phyloP scores from a whole-genome alignment of 1,284 basidiomycete genomes.

The Puccinia polysora region DNA sequence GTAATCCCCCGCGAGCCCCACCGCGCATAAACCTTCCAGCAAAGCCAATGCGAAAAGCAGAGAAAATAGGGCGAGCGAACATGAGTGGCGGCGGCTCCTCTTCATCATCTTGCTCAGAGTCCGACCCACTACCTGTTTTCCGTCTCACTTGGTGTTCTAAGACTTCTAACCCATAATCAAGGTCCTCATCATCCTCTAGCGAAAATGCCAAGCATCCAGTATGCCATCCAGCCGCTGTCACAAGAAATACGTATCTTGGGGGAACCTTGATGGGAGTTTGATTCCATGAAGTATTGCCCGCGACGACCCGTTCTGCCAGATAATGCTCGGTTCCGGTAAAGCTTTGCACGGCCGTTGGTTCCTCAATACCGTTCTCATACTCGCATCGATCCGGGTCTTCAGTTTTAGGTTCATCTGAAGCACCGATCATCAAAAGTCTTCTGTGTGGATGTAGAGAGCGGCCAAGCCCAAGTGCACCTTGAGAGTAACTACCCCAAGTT shows the following conservation, averaged over 20 bases:
- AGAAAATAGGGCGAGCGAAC: neutral
- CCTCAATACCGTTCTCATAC: neutral
- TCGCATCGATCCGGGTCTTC: neutral
- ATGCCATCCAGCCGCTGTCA: constrained; percentile 37
- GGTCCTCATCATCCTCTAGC: constrained; percentile 31
- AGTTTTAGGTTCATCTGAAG: neutral
- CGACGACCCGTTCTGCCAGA: constrained; percentile 3
- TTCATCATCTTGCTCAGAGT: constrained; percentile 7
- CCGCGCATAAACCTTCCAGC: constrained; percentile 28
- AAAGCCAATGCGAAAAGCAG: constrained; percentile 20
- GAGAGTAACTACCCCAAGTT: constrained; percentile 35
- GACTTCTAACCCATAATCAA: constrained; percentile 26
- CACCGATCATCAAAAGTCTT: neutral
- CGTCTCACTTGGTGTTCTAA: neutral
- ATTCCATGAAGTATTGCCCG: neutral
- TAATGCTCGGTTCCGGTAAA: constrained; percentile 18
- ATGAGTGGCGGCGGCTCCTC: neutral
- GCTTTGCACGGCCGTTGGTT: constrained; percentile 27
- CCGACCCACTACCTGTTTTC: neutral
- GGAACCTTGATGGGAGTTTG: neutral
- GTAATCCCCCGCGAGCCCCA: constrained; percentile 6
- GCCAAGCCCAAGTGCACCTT: constrained; percentile 30
- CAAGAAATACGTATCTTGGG: constrained; percentile 27
- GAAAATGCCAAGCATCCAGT: constrained; percentile 34
- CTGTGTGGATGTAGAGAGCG: constrained; percentile 16